Conservation (phyloP, 176 grass and related monocot genomes). For the Paspalum notatum region DNA sequence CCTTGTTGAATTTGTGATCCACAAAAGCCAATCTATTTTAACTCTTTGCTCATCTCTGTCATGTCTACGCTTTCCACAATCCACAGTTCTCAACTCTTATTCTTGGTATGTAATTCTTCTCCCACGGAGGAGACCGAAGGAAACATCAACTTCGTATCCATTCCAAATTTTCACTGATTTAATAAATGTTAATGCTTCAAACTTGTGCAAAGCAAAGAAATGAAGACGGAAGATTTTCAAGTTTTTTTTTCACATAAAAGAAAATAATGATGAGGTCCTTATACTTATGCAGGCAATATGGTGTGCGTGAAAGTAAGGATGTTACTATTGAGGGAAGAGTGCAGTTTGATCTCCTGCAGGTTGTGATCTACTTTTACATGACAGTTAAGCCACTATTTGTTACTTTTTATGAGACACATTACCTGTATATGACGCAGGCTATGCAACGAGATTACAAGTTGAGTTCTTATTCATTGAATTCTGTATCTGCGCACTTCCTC, state of each 20-base stretch:
- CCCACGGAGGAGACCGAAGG: conserved; percentile 15
- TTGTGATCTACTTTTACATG: conserved; percentile 50
- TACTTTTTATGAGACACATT: conserved; percentile 17
- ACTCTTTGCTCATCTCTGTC: not conserved
- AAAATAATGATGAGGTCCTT: conserved; percentile 32
- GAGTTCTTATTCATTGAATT: conserved; percentile 98
- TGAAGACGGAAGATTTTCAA: conserved; percentile 4
- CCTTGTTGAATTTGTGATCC: conserved; percentile 12
- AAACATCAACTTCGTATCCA: not conserved
- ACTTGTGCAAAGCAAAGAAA: conserved; percentile 26
- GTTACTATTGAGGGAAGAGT: conserved; percentile 96
- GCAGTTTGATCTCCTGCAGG: conserved; percentile 97
- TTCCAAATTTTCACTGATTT: not conserved
- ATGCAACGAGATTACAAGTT: conserved; percentile 98
- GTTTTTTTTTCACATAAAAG: conserved; percentile 15
- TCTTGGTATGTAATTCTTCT: not conserved
- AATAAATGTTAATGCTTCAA: conserved; percentile 19
- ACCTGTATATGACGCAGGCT: conserved; percentile 60
- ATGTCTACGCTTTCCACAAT: conserved; percentile 3
- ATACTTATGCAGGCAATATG: conserved; percentile 77
- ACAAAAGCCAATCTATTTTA: not conserved
- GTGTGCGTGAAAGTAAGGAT: conserved; percentile 94
- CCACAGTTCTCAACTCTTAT: not conserved
- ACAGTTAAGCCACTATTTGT: not conserved
- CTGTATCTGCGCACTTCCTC: conserved; percentile 96